Evolutionary conservation across 2,329 filamentous ascomycete genomes (phyloP).

Genomic region (Aspergillus brasiliensis): DNA sequence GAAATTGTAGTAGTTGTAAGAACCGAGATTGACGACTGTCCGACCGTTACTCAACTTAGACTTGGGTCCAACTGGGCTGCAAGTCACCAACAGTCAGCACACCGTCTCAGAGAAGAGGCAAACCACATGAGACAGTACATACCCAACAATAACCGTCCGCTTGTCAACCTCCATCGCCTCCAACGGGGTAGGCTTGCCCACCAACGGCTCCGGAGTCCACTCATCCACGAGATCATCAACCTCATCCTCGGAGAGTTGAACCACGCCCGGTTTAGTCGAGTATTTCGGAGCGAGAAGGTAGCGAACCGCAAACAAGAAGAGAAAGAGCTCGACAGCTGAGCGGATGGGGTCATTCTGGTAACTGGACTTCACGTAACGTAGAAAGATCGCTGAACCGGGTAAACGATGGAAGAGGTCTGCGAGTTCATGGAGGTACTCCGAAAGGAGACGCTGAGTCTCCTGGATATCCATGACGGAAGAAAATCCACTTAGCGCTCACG

Average conservation of each 20-base stretch:
- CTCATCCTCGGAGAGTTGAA: constrained; percentile 90
- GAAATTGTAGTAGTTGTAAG: constrained; percentile 98
- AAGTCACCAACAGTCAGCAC: constrained; percentile 10
- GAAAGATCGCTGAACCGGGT: constrained; percentile 88
- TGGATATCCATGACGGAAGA: constrained; percentile 56
- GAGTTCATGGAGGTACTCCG: constrained; percentile 58
- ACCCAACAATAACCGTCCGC: constrained; percentile 86
- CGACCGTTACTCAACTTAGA: constrained; percentile 85
- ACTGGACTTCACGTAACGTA: constrained; percentile 93
- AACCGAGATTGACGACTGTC: constrained; percentile 89
- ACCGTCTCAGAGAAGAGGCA: background rate
- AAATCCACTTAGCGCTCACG: constrained; percentile 12
- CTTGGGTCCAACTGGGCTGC: constrained; percentile 83
- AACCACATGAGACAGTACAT: constrained; percentile 29
- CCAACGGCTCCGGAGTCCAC: constrained; percentile 92
- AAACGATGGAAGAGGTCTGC: constrained; percentile 79
- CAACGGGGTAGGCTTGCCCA: constrained; percentile 69
- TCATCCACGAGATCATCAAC: constrained; percentile 97
- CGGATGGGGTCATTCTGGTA: constrained; percentile 97
- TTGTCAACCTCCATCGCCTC: constrained; percentile 84
- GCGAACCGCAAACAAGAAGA: constrained; percentile 92
- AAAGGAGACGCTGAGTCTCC: constrained; percentile 56
- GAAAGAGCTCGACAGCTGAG: constrained; percentile 86
- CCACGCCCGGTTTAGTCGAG: constrained; percentile 87
- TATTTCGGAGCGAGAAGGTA: constrained; percentile 93